Evolutionary conservation across 2,329 filamentous ascomycete genomes (phyloP).

Genomic region (Cladosporium velox): DNA sequence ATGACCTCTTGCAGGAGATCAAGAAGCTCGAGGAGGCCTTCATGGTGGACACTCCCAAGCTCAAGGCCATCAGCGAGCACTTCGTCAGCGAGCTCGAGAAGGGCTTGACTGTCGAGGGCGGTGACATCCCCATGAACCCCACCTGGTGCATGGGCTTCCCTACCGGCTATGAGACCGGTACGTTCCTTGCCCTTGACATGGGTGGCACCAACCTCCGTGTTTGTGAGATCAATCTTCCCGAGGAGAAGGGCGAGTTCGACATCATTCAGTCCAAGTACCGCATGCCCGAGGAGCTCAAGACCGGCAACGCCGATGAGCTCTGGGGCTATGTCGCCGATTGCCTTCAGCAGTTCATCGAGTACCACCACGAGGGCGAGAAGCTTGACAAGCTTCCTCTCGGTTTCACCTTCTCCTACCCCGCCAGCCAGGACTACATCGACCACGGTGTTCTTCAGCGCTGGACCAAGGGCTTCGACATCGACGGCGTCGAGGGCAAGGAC

Average conservation of each 20-base stretch:
- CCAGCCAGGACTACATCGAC: slow-evolving; percentile 89
- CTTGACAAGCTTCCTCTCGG: slow-evolving; percentile 74
- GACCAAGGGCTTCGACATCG: slow-evolving; percentile 97
- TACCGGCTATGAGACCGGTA: slow-evolving; percentile 82
- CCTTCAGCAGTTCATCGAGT: slow-evolving; percentile 84
- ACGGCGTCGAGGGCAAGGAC: slow-evolving; percentile 85
- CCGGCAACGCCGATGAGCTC: slow-evolving; percentile 77
- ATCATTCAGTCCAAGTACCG: slow-evolving; percentile 96
- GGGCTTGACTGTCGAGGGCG: slow-evolving; percentile 84
- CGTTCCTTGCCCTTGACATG: slow-evolving; percentile 89
- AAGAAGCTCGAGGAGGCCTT: slow-evolving; percentile 81
- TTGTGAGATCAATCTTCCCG: slow-evolving; percentile 85
- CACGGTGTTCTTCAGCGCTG: slow-evolving; percentile 90
- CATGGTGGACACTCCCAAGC: slow-evolving; percentile 72
- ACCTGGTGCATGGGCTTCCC: slow-evolving; percentile 94
- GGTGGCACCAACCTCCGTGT: slow-evolving; percentile 94
- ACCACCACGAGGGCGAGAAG: slow-evolving; percentile 71
- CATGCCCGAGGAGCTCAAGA: slow-evolving; percentile 91
- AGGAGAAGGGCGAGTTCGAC: slow-evolving; percentile 86
- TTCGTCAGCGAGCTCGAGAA: slow-evolving; percentile 87
- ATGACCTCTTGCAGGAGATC: slow-evolving; percentile 79
- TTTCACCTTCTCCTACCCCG: slow-evolving; percentile 96
- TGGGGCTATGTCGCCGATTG: slow-evolving; percentile 97
- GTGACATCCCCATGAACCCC: slow-evolving; percentile 96
- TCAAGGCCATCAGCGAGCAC: slow-evolving; percentile 88